phyloP scores from a whole-genome alignment of 2,329 filamentous ascomycete species.

The Phialocephala subalpina region DNA sequence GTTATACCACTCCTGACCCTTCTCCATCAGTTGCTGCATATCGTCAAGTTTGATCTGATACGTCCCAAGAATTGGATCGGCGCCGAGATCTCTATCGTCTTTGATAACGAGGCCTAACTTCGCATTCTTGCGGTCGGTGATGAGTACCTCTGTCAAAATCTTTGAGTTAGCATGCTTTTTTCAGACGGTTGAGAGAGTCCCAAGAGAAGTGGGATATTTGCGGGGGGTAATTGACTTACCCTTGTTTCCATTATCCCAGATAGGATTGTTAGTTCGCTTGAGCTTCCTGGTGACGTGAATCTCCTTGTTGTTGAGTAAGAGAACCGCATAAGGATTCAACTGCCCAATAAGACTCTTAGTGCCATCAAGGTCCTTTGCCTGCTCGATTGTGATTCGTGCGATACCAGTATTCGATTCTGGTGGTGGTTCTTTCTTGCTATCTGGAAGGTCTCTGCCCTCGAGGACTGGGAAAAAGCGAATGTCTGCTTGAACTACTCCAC shows the following conservation, averaged over 20 bases:
- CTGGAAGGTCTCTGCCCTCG: slow-evolving; percentile 72
- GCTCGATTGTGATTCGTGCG: slow-evolving; percentile 89
- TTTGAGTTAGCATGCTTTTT: no score
- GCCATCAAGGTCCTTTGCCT: slow-evolving; percentile 94
- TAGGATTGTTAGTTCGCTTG: slow-evolving; percentile 96
- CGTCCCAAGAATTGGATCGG: slow-evolving; percentile 85
- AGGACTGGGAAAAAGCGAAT: slow-evolving; percentile 96
- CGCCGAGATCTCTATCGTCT: slow-evolving; percentile 86
- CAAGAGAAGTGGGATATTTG: no score
- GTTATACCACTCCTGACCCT: slow-evolving; percentile 97
- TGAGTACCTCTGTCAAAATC: no score
- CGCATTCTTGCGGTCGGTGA: slow-evolving; percentile 90
- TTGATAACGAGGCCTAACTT: slow-evolving; percentile 93
- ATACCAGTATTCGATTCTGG: slow-evolving; percentile 95
- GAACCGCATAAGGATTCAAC: slow-evolving; percentile 88
- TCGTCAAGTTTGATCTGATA: slow-evolving; percentile 97
- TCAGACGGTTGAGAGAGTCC: no score
- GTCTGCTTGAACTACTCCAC: slow-evolving; percentile 82
- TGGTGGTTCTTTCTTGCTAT: slow-evolving; percentile 80
- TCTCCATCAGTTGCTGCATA: slow-evolving; percentile 87
- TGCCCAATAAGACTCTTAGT: slow-evolving; percentile 90
- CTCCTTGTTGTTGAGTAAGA: slow-evolving; percentile 92
- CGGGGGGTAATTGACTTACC: no score
- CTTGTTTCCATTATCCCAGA: slow-evolving; percentile 92
- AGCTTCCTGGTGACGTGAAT: slow-evolving; percentile 89